Base-by-base conservation (phyloP, 1,284 basidiomycete genomes). In the Bjerkandera adusta region DNA sequence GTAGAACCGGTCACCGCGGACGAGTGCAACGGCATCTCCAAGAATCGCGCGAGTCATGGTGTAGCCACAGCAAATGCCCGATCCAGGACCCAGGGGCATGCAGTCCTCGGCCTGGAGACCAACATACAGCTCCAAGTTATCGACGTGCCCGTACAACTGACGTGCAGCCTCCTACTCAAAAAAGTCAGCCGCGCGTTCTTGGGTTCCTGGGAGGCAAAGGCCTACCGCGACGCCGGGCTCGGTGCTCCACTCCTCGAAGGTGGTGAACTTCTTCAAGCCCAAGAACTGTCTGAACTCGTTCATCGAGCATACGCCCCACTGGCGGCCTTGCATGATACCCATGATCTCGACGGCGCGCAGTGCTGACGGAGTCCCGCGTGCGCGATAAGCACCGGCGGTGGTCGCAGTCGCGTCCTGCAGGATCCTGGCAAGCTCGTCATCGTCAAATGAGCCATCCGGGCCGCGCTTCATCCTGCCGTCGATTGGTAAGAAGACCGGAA, bases 1-100 rank as follows among this genome's bases (percentile, higher is more conserved):
- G 21, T 41, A 54, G 45, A 53, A 56, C 33, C 45, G 33, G 37
- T 58, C 50, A 37, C 57, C 63, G n/a, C 65, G 60, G 16, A 71
- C 86, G 69, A 92, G 72, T 41, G 77, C 79, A 29, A 92, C 83
- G 5, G 92, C 92, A 60, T 94, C 91, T 11, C 85, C 76, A 13
- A 94, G 71, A 54, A 94, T 94, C 16, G 88, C 85, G 27, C 92
- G 76, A 5, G 88, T 89, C 57, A 92, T 88, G 6, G 91, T 92
- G 69, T 84, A 92, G 18, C 90, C 89, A n/a, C 89, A 88, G 63
- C 88, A 90, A 3, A 91, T 62, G 10, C 92, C 92, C 6, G 87
- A 85, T n/a, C 89, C 89, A 6, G 81, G 77, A 4, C 60, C 60
- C 34, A 79, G 76, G 15, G 81, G 77, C 11, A 66, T 87, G 82